These are phyloP conservation scores for Metschnikowia peoriensis DNA, from an alignment of 805 yeast species.

Conservation along the genomic window DNA sequence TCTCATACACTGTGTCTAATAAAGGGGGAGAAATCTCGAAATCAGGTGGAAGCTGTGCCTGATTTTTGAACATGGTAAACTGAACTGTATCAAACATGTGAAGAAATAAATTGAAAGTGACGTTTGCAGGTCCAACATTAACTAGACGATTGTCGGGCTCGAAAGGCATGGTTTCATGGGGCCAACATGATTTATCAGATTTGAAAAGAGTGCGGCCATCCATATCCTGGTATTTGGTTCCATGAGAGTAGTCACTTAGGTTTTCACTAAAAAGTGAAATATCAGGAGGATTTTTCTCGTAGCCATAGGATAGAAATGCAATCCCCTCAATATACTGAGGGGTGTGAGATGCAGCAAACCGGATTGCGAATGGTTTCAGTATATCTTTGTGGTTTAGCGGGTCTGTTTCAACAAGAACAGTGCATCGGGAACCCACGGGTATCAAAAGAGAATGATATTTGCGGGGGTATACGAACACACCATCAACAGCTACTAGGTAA, in stretches of 20 bases:
- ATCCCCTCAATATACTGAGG: conserved; percentile 30
- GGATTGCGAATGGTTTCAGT: conserved; percentile 21
- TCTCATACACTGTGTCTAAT: conserved; percentile 3
- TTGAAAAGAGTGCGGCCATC: conserved; percentile 20
- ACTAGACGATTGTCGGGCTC: conserved; percentile 8
- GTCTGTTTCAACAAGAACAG: conserved; percentile 26
- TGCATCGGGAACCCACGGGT: conserved; percentile 33
- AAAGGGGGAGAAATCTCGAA: conserved; percentile 28
- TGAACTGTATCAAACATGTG: conserved; percentile 29
- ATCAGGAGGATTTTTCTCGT: background rate
- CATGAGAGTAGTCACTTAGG: conserved; percentile 13
- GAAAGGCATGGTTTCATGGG: conserved; percentile 20
- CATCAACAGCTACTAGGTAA: conserved; percentile 32
- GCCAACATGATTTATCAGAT: conserved; percentile 15
- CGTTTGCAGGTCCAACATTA: conserved; percentile 21
- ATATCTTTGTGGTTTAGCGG: conserved; percentile 16
- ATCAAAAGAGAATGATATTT: conserved; percentile 25
- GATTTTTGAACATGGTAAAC: conserved; percentile 26
- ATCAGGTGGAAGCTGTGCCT: conserved; percentile 16
- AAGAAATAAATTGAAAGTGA: conserved; percentile 27
- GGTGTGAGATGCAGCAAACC: conserved; percentile 27
- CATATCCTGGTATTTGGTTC: conserved; percentile 20
- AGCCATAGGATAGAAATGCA: conserved; percentile 25
- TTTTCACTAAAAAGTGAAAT: background rate
- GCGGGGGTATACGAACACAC: conserved; percentile 26